phyloP scores from a whole-genome alignment of 129 eudicot species.

The Pseudognaphalium luteoalbum region DNA sequence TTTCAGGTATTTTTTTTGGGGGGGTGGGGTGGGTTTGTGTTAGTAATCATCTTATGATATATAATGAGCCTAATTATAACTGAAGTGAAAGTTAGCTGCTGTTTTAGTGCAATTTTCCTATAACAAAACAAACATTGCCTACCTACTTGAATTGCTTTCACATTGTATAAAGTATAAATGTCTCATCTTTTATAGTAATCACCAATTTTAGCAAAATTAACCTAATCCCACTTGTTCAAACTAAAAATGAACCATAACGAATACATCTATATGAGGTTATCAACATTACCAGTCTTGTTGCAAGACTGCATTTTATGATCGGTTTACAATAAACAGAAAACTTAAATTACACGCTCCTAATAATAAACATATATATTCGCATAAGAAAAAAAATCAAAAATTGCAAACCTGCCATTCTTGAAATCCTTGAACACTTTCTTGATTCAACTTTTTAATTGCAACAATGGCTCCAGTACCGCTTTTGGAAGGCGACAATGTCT shows the following conservation, averaged over 20 bases:
- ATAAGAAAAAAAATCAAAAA: neutral
- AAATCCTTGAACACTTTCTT: slow-evolving; percentile 72
- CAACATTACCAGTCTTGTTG: neutral
- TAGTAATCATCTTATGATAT: too few relatives aligned
- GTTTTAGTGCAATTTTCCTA: neutral
- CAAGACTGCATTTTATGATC: neutral
- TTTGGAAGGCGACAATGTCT: slow-evolving; percentile 53
- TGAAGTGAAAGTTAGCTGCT: neutral
- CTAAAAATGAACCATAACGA: neutral
- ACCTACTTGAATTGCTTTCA: neutral
- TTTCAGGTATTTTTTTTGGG: neutral
- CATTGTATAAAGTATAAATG: too few relatives aligned
- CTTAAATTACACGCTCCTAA: neutral
- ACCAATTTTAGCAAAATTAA: neutral
- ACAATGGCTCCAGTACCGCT: slow-evolving; percentile 56
- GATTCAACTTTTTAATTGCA: slow-evolving; percentile 76
- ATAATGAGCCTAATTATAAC: too few relatives aligned
- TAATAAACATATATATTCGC: too few relatives aligned
- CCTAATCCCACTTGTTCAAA: neutral
- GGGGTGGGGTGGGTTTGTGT: too few relatives aligned
- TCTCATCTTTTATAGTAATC: neutral
- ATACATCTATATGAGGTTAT: neutral
- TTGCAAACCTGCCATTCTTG: slow-evolving; percentile 81
- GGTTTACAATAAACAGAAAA: neutral
- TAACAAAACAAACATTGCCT: neutral